phyloP scores from a whole-genome alignment of 306 rosid species.

The Cajanus cajan region DNA sequence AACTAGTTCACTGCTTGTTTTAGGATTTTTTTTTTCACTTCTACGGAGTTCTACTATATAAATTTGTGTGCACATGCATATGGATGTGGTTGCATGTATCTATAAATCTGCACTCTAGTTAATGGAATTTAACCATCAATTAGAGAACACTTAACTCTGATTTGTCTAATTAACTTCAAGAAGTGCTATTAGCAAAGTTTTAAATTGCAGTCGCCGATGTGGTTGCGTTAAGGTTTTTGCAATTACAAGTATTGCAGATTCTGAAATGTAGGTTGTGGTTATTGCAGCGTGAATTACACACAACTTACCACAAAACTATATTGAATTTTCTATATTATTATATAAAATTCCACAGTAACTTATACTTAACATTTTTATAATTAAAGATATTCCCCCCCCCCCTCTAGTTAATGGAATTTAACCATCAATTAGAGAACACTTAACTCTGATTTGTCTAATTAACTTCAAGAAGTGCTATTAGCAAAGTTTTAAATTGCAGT shows the following conservation, averaged over 20 bases:
- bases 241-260: no score
- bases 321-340: no score
- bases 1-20: not conserved
- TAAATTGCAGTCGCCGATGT: no score
- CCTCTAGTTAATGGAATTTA: not conserved
- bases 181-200: not conserved
- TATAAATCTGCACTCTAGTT: not conserved
- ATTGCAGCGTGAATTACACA: no score
- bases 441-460: conserved; percentile 7
- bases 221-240: no score
- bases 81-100: not conserved
- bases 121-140: not conserved
- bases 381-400: no score
- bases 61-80: not conserved
- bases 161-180: conserved; percentile 9
- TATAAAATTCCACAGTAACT: no score
- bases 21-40: conserved; percentile 1
- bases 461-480: conserved; percentile 3
- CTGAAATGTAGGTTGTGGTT: no score
- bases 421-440: not conserved
- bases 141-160: not conserved
- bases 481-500: no score
- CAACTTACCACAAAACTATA: no score
- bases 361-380: no score
- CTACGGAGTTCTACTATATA: not conserved